Conservation (phyloP, 1,139 yeast species). For the Hanseniaspora gamundiae region DNA sequence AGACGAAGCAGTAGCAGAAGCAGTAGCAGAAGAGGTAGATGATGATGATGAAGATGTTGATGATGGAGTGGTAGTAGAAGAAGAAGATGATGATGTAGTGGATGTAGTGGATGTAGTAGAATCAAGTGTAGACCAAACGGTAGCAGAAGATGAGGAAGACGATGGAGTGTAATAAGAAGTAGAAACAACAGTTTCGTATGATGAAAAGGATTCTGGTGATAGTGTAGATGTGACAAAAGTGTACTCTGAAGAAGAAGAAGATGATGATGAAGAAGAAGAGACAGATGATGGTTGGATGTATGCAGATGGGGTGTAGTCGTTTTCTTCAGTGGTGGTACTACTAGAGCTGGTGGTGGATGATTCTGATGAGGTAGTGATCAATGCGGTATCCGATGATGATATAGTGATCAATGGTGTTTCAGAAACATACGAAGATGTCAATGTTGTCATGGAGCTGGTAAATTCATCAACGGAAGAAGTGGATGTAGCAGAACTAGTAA, state of each 20-base stretch:
- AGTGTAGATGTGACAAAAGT: constrained; percentile 1
- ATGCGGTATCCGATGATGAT: background rate
- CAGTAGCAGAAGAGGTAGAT: constrained; percentile 13
- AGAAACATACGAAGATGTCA: no score
- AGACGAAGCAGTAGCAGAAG: constrained; percentile 18
- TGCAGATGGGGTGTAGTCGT: background rate
- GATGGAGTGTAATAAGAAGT: constrained; percentile 1
- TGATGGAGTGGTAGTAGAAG: constrained; percentile 18
- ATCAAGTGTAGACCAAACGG: constrained; percentile 1
- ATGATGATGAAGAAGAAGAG: no score
- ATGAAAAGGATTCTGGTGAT: background rate
- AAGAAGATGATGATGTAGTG: constrained; percentile 15
- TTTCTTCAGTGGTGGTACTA: no score
- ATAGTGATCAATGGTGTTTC: no score
- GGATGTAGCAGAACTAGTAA: constrained; percentile 5
- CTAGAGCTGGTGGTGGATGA: background rate
- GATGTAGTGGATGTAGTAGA: constrained; percentile 15
- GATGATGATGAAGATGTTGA: constrained; percentile 2
- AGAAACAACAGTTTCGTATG: constrained; percentile 6
- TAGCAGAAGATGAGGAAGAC: constrained; percentile 6
- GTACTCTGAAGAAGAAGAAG: background rate
- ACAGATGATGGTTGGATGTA: no score
- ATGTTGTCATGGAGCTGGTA: constrained; percentile 5
- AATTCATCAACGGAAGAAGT: constrained; percentile 1
- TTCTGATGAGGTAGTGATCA: background rate